Conservation (phyloP, 768 basidiomycete genomes). For the Chalciporus sphaerocephalus region DNA sequence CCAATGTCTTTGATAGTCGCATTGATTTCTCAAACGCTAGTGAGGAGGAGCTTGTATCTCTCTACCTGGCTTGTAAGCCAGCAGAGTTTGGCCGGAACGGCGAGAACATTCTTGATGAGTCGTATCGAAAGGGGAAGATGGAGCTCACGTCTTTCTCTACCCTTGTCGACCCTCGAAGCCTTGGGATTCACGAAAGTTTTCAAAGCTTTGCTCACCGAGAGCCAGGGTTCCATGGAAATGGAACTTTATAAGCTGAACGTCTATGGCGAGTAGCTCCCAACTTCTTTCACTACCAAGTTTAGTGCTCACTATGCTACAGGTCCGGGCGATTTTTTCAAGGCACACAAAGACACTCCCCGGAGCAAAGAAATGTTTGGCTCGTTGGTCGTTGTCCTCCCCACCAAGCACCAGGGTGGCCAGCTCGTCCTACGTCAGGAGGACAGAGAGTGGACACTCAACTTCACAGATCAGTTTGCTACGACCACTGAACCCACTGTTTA, state of each 20-base stretch:
- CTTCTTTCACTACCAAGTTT: too few relatives aligned
- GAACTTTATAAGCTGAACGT: slow-evolving; percentile 47
- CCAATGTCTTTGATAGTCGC: background rate
- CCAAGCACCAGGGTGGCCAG: slow-evolving; percentile 41
- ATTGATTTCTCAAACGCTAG: background rate
- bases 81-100: slow-evolving; percentile 33
- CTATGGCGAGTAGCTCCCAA: slow-evolving; percentile 31
- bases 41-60: slow-evolving; percentile 10
- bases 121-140: slow-evolving; percentile 46
- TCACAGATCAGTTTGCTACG: slow-evolving; percentile 17
- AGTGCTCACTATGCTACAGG: background rate
- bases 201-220: slow-evolving; percentile 12
- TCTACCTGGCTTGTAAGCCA: slow-evolving; percentile 24
- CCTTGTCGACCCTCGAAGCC: slow-evolving; percentile 28
- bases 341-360: slow-evolving; percentile 47
- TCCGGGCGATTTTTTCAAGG: slow-evolving; percentile 44
- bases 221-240: slow-evolving; percentile 24
- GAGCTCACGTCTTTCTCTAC: slow-evolving; percentile 34
- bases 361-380: slow-evolving; percentile 46
- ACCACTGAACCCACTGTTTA: slow-evolving; percentile 16
- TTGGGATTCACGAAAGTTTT: slow-evolving; percentile 27
- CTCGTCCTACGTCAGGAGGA: slow-evolving; percentile 35
- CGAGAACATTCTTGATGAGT: slow-evolving; percentile 40
- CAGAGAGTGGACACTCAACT: slow-evolving; percentile 37
- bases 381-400: slow-evolving; percentile 46